Conservation (phyloP, 2,329 filamentous ascomycete species). For the Colletotrichum somersetense region DNA sequence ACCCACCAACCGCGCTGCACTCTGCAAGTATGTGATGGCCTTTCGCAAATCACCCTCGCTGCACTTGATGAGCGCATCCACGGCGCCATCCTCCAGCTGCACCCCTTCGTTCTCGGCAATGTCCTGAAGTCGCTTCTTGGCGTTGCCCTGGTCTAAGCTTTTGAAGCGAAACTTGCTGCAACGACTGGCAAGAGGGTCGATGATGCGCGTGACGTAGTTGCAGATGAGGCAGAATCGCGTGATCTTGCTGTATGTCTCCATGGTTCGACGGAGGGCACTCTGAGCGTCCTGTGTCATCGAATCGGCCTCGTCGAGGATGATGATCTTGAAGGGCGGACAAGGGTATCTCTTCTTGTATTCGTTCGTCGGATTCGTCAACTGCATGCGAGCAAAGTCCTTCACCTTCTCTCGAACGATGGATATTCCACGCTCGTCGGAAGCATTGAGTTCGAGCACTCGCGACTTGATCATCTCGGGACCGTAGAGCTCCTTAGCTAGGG, state of each 20-base stretch:
- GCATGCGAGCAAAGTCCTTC: slow-evolving; percentile 97
- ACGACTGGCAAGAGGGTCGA: slow-evolving; percentile 91
- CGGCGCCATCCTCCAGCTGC: slow-evolving; percentile 79
- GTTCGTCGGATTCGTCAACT: slow-evolving; percentile 84
- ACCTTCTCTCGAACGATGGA: slow-evolving; percentile 97
- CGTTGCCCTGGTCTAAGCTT: slow-evolving; percentile 88
- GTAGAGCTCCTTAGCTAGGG: slow-evolving; percentile 96
- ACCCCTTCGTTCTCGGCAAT: slow-evolving; percentile 88
- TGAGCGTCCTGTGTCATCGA: slow-evolving; percentile 99
- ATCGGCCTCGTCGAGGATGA: slow-evolving; percentile 97
- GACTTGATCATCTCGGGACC: slow-evolving; percentile 93
- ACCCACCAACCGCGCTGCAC: slow-evolving; percentile 88
- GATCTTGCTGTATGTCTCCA: slow-evolving; percentile 98
- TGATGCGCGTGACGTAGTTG: slow-evolving; percentile 98
- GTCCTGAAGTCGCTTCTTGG: slow-evolving; percentile 80
- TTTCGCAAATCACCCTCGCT: slow-evolving; percentile 96
- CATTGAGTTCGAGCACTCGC: slow-evolving; percentile 98
- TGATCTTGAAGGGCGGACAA: slow-evolving; percentile 98
- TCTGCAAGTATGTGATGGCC: slow-evolving; percentile 96
- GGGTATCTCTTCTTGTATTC: slow-evolving; percentile 81
- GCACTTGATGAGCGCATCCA: slow-evolving; percentile 86
- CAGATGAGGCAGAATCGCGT: slow-evolving; percentile 98
- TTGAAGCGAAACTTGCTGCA: slow-evolving; percentile 99
- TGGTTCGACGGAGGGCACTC: slow-evolving; percentile 89
- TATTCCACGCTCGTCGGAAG: slow-evolving; percentile 98